These are phyloP conservation scores for Myriosclerotinia scirpicola DNA, from an alignment of 2,329 filamentous ascomycete species.

Conservation along the genomic window DNA sequence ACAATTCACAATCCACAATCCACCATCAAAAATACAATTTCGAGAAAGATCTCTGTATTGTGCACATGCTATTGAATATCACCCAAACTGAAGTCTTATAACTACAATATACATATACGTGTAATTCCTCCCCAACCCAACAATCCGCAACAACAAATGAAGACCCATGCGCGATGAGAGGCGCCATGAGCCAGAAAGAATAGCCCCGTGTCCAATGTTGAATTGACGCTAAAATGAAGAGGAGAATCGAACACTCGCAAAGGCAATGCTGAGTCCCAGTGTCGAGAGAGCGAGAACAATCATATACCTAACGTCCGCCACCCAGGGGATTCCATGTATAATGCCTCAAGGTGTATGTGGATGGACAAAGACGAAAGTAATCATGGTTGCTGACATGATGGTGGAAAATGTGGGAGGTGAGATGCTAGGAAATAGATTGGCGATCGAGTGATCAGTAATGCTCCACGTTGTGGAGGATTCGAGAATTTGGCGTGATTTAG, in stretches of 20 bases:
- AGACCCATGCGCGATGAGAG: slow-evolving; percentile 1
- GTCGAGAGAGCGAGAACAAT: slow-evolving; percentile 2
- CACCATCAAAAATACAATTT: neutral
- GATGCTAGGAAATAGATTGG: neutral
- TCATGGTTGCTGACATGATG: neutral
- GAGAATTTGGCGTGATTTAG: neutral
- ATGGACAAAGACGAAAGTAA: neutral
- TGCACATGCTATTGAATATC: neutral
- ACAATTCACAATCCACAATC: no score
- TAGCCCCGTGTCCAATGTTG: slow-evolving; percentile 8
- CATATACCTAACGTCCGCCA: neutral
- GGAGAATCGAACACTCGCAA: neutral
- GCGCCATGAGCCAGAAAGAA: neutral
- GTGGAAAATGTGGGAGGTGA: neutral
- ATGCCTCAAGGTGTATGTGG: neutral
- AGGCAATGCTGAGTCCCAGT: slow-evolving; percentile 15
- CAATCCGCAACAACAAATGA: slow-evolving; percentile 3
- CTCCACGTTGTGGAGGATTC: neutral
- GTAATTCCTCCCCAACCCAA: neutral
- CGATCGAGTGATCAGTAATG: neutral
- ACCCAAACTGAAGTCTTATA: neutral
- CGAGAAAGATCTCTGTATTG: neutral
- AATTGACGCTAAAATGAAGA: slow-evolving; percentile 1
- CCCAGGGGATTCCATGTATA: neutral
- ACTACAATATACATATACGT: slow-evolving; percentile 3